Evolutionary conservation across 345 rosid species (phyloP).

Genomic region (Rubroshorea leprosula): DNA sequence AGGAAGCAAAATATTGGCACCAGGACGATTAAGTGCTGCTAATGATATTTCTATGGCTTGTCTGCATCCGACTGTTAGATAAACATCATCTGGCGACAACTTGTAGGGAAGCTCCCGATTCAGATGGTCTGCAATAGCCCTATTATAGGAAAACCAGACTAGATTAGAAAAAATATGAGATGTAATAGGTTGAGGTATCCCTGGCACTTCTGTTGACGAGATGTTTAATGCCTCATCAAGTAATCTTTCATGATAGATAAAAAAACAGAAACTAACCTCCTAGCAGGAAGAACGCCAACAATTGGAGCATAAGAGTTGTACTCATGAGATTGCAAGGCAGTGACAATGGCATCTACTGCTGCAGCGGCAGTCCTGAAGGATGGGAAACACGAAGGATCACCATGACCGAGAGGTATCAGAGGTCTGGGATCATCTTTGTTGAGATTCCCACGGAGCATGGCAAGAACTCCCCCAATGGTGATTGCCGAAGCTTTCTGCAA

Average conservation of each 20-base stretch:
- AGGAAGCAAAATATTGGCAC: conserved; percentile 62
- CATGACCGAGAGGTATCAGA: conserved; percentile 51
- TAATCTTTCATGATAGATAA: too few relatives aligned
- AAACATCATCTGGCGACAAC: conserved; percentile 44
- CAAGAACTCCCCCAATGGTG: conserved; percentile 34
- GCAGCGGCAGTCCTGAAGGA: conserved; percentile 44
- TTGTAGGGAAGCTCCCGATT: conserved; percentile 50
- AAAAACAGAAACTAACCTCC: conserved; percentile 30
- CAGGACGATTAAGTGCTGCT: conserved; percentile 44
- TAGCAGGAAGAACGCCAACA: conserved; percentile 50
- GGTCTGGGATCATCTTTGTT: conserved; percentile 30
- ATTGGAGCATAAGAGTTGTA: conserved; percentile 44
- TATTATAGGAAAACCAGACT: conserved; percentile 14
- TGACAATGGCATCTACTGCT: conserved; percentile 58
- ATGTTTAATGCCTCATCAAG: not conserved
- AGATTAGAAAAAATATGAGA: not conserved
- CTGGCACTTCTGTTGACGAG: not conserved
- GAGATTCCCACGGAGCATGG: conserved; percentile 32
- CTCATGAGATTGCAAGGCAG: conserved; percentile 42
- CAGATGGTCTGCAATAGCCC: conserved; percentile 61
- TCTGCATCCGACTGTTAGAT: conserved; percentile 47
- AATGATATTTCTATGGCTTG: conserved; percentile 55
- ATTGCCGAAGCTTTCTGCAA: not conserved
- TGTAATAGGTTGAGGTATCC: too few relatives aligned
- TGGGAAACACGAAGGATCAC: conserved; percentile 64